Conservation (phyloP, 768 basidiomycete species). For the Rickenella mellea region DNA sequence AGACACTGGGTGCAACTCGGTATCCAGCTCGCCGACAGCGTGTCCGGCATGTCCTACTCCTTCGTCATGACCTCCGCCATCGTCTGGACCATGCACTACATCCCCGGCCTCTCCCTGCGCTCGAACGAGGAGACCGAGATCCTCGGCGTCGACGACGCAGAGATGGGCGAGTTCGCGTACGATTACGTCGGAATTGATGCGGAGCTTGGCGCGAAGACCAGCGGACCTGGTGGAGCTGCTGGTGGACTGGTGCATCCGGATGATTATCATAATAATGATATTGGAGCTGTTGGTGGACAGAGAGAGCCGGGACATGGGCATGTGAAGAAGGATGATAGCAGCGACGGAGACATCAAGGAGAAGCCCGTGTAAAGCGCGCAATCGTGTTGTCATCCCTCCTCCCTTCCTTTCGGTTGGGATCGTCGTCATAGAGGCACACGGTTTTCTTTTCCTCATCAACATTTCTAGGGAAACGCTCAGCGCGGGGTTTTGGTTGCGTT, state of each 20-base stretch:
- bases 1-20: slow-evolving; percentile 76
- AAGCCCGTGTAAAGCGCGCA: too few relatives aligned
- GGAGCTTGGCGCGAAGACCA: slow-evolving; percentile 24
- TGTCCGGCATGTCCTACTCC: slow-evolving; percentile 55
- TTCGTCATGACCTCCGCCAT: slow-evolving; percentile 77
- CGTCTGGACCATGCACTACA: slow-evolving; percentile 81
- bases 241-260: slow-evolving; percentile 16
- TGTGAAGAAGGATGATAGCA: slow-evolving; percentile 2
- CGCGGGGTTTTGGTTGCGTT: too few relatives aligned
- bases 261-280: slow-evolving; percentile 21
- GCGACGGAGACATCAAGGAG: slow-evolving; percentile 2
- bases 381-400: too few relatives aligned
- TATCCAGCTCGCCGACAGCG: slow-evolving; percentile 73
- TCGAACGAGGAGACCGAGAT: slow-evolving; percentile 48
- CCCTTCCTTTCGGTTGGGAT: too few relatives aligned
- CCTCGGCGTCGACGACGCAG: slow-evolving; percentile 81
- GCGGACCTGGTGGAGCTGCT: slow-evolving; percentile 8
- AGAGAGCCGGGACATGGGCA: slow-evolving; percentile 18
- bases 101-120: slow-evolving; percentile 73
- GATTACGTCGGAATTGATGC: slow-evolving; percentile 75
- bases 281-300: slow-evolving; percentile 17
- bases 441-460: too few relatives aligned
- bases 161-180: slow-evolving; percentile 86
- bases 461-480: too few relatives aligned
- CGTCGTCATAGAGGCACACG: too few relatives aligned